Evolutionary conservation across 208 protist species (phyloP), one percentile per base, ranked within the genome.

Genomic region (Leptomonas pyrrhocoris): DNA sequence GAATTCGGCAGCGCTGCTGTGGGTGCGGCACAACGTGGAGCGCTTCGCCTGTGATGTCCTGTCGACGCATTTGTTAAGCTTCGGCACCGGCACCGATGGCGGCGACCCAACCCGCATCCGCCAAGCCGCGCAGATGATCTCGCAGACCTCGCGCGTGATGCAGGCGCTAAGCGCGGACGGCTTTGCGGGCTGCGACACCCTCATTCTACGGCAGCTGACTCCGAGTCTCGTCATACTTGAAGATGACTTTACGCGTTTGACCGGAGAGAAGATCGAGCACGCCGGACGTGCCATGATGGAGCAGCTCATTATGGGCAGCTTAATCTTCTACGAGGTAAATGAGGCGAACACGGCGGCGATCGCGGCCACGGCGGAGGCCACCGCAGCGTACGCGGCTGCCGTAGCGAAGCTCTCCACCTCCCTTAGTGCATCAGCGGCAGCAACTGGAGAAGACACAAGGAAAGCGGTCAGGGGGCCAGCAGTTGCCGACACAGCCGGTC

Each of bases 91-190:
- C 23, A 83, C 86, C 25, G 90, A 93, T 58, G 90, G 88, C 58
- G 88, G 82, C 46, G 86, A 96, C 71, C 83, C 88, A 1, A 90
- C 84, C 4, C 87, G 88, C 55, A 81, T 96, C 59, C 82, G 81
- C 38, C 88, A 88, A 27, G 90, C 90, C 1, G 88, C 81, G 21
- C 40, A 72, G 19, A 86, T 91, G 79, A 79, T 84, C 8, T 70
- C 77, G 40, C 81, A 96, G 63, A 76, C 83, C 7, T 81, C 88
- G 49, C 76, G 80, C 12, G 84, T 86, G 19, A 64, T 96, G 46
- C 82, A 84, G 38, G 61, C 59, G 49, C 77, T 92, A 43, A 73
- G 83, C 30, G 53, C 48, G 12, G 83, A 88, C 28, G 83, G 84
- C 48, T 92, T 89, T 55, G 81, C 83, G 3, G 86, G 84, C 9